Base-by-base conservation (phyloP, 1,139 yeast species). In the Zhuliangozyma blackwelliae region DNA sequence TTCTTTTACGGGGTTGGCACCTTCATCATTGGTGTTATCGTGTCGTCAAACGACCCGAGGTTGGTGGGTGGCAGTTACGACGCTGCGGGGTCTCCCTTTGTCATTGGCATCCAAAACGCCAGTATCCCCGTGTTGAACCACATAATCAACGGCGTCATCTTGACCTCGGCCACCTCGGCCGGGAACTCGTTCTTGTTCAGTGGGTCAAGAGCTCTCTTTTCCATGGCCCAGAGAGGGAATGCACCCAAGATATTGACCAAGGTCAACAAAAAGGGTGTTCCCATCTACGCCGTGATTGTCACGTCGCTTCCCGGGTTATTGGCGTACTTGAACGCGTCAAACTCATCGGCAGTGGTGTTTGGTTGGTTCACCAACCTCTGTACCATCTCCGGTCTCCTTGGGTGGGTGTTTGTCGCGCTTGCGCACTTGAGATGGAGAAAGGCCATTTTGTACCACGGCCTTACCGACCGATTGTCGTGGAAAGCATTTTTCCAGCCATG, bases 111-210 rank as follows among this genome's bases (percentile, higher is more conserved):
- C 62, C 65, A 69, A 48, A 79, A 77, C 47, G 84, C 88, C 5
- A 72, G 77, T 5, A 80, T 82, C 42, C 63, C 61, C 0, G 82
- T 71, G 1, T 62, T 83, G 45, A 79, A 83, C 43, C 82, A 80
- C 50, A 68, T 84, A 36, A 68, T 84, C 47, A 84, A 84, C 51
- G 90, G 81, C 2, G 77, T 77, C 46, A 78, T 84, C 40, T 61
- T 84, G 53, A 63, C 82, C 8, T 81, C 84, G 40, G 84, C 85
- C 38, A 73, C 82, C 45, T 78, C 86, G 10, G 85, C 90, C 9
- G 79, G 84, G 35, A 83, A 82, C 59, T 81, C 89, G 0, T 86
- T 79, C 59, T 63, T 82, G 44, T 83, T 82, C 59, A 79, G 83
- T 40, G 80, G 83, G 16, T 74, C 89, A 10, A 74, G 92, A 68